Conservation (phyloP, 192 early-diverging fungal species). For the Chytriomyces sp. region DNA sequence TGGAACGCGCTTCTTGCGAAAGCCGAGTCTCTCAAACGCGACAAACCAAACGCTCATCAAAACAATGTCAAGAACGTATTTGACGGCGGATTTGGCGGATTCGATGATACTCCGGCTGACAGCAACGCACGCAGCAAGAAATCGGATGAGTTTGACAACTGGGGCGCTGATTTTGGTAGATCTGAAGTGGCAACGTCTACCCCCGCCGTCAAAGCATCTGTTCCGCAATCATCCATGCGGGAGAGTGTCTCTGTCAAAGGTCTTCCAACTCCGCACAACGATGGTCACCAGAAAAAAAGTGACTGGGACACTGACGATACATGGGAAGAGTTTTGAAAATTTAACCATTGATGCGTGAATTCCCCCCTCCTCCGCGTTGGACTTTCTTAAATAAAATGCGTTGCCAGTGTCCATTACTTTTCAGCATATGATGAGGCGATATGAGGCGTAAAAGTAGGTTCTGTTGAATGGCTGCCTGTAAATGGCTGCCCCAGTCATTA, state of each 20-base stretch:
- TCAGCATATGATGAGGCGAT: too few species aligned
- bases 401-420: too few species aligned
- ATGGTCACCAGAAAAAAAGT: constrained; percentile 26
- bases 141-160: background rate
- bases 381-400: too few species aligned
- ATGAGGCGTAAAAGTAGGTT: too few species aligned
- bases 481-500: too few species aligned
- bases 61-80: too few species aligned
- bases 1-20: constrained; percentile 23
- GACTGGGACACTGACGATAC: constrained; percentile 33
- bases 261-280: background rate
- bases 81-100: constrained; percentile 15
- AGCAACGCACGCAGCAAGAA: background rate
- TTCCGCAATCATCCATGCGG: background rate
- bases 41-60: background rate
- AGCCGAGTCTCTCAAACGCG: constrained; percentile 19
- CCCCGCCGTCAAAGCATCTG: background rate
- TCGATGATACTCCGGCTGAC: background rate
- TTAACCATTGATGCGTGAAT: too few species aligned
- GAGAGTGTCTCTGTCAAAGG: background rate
- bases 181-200: background rate
- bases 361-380: too few species aligned
- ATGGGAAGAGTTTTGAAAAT: constrained; percentile 29
- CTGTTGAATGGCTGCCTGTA: too few species aligned
- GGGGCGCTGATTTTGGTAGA: constrained; percentile 1